Evolutionary conservation across 2,329 filamentous ascomycete species (phyloP).

Genomic region (Thelonectria rubi): DNA sequence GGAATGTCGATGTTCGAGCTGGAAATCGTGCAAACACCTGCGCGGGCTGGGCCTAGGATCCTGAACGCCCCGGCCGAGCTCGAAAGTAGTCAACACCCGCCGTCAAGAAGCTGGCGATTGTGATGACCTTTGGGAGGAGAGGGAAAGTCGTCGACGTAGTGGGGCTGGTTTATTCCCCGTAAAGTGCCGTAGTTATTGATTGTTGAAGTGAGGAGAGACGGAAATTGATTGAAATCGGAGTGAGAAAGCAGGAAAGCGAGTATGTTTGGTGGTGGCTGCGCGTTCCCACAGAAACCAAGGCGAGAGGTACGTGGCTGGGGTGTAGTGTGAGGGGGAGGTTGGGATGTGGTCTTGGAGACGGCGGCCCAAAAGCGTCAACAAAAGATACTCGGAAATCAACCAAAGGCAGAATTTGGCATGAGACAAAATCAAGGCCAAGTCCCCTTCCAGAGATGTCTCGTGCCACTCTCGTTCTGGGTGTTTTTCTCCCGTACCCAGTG

Average conservation of each 20-base stretch:
- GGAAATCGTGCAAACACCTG: conserved; percentile 5
- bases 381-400: neutral
- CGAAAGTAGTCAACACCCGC: conserved; percentile 23
- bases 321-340: conserved; percentile 31
- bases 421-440: neutral
- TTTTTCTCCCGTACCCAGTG: neutral
- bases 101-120: conserved; percentile 3
- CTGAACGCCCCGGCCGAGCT: conserved; percentile 43
- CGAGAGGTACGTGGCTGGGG: conserved; percentile 42
- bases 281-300: conserved; percentile 45
- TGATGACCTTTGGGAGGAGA: conserved; percentile 4
- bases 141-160: neutral
- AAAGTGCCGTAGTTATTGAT: neutral
- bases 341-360: conserved; percentile 26
- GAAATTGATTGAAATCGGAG: too few relatives aligned
- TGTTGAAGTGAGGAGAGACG: too few relatives aligned
- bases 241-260: conserved; percentile 3
- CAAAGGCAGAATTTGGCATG: neutral
- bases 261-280: conserved; percentile 24
- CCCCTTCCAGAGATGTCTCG: neutral
- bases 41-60: conserved; percentile 40
- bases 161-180: conserved; percentile 7
- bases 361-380: neutral
- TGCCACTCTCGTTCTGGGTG: neutral
- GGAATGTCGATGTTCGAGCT: conserved; percentile 36